Percentiles rank a stretch among this genome's conserved stretches.
Evolutionary conservation across 495 filamentous ascomycete species (phyloP).

Genomic region (Ramalina intermedia): DNA sequence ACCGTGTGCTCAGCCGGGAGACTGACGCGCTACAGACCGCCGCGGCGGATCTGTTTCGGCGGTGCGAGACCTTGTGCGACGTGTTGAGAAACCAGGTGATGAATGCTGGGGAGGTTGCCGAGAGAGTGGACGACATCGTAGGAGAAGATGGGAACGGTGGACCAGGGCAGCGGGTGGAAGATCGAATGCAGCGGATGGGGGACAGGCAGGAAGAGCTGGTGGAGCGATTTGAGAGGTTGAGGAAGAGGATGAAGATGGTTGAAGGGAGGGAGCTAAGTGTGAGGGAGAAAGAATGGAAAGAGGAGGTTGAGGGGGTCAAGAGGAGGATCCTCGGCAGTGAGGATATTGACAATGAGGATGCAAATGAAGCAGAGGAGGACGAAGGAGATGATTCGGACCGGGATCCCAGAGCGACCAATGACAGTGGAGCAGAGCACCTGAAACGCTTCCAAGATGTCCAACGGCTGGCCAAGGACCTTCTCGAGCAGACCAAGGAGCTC

Average conservation of each 20-base stretch:
- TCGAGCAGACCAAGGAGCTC: constrained; percentile 28
- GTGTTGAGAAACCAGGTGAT: constrained; percentile 61
- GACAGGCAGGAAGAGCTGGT: constrained; percentile 44
- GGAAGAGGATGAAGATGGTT: constrained; percentile 41
- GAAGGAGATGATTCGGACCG: not conserved
- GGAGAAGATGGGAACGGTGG: constrained; percentile 41
- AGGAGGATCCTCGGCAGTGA: constrained; percentile 18
- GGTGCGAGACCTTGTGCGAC: constrained; percentile 54
- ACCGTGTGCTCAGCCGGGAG: constrained; percentile 58
- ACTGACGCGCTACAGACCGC: constrained; percentile 57
- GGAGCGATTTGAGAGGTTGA: constrained; percentile 48
- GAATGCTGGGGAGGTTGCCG: constrained; percentile 50
- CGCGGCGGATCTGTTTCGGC: constrained; percentile 68
- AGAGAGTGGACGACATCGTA: constrained; percentile 48
- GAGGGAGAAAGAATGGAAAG: constrained; percentile 53
- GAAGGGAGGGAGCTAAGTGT: constrained; percentile 54
- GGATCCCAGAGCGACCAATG: too few relatives aligned
- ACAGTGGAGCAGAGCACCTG: not conserved
- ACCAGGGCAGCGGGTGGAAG: constrained; percentile 32
- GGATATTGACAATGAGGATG: constrained; percentile 17
- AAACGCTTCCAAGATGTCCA: constrained; percentile 1
- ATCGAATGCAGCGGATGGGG: constrained; percentile 43
- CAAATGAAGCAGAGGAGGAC: constrained; percentile 3
- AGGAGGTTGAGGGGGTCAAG: constrained; percentile 43
- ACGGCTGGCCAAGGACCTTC: constrained; percentile 7